phyloP scores from a whole-genome alignment of 805 yeast species.

The Wickerhamiella kazuoi region DNA sequence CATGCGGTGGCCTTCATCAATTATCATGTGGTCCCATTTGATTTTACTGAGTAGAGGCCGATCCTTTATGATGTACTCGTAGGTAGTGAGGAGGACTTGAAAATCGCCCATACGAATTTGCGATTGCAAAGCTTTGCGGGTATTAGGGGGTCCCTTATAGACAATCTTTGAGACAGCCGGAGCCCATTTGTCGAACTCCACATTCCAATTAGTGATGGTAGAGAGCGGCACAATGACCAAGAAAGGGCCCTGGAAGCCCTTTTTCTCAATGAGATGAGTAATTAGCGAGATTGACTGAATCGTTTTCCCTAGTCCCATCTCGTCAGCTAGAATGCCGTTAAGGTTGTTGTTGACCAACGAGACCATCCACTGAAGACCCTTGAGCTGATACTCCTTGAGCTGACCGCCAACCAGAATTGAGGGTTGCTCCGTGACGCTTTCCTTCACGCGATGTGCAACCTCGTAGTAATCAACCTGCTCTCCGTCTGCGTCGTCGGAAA shows the following conservation, averaged over 20 bases:
- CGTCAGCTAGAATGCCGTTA: constrained; percentile 94
- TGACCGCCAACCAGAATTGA: constrained; percentile 74
- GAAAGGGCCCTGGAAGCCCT: constrained; percentile 67
- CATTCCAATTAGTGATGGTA: constrained; percentile 86
- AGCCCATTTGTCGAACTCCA: constrained; percentile 97
- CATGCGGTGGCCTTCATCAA: constrained; percentile 98
- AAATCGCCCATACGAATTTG: constrained; percentile 63
- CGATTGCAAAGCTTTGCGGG: constrained; percentile 58
- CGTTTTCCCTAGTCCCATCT: constrained; percentile 96
- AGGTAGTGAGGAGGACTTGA: constrained; percentile 80
- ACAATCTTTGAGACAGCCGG: constrained; percentile 67
- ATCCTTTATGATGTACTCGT: constrained; percentile 86
- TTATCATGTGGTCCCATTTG: constrained; percentile 93
- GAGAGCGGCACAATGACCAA: constrained; percentile 88
- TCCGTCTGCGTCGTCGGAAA: constrained; percentile 17
- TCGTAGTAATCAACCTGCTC: constrained; percentile 68
- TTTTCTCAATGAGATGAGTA: constrained; percentile 63
- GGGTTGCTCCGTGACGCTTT: constrained; percentile 67
- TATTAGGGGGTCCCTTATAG: constrained; percentile 83
- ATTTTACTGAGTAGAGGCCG: constrained; percentile 59
- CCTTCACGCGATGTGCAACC: constrained; percentile 80
- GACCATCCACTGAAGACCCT: constrained; percentile 98
- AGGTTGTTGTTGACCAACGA: constrained; percentile 81
- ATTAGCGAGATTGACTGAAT: constrained; percentile 82
- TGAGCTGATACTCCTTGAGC: constrained; percentile 80